Base-by-base conservation (phyloP, 2,329 filamentous ascomycete species). In the Arthrobotrys iridis region DNA sequence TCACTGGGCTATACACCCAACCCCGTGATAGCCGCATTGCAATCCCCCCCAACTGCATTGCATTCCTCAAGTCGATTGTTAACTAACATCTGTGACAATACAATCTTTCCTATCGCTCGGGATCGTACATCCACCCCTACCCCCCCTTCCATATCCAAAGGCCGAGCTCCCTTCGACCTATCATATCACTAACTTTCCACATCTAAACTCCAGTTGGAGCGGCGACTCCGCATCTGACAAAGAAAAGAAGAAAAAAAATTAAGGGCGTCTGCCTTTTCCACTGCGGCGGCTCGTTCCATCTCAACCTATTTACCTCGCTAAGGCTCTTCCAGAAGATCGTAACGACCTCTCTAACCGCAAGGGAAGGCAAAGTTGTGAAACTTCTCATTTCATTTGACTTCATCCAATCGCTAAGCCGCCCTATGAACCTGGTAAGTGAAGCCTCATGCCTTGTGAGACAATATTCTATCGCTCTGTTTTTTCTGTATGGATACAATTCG, bases 331-430 rank as follows among this genome's bases (percentile, higher is more conserved):
- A 66, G 70, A 66, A 55, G 60, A 73, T 68, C 65, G 24, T 55
- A 60, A 37, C 68, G 52, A 63, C 55, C 43, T 55, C 41, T 40
- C 24, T 30, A 41, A 43, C 40, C 11, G 30, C 41, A 26, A 63
- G 41, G 50, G 40, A 48, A 37, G 59, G 59, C 58, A 58, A 64
- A 33, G 13, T 37, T 35, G 18, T 64, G 28, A 59, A 58, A 43
- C 41, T 41, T 55, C 50, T 59, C 65, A 64, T 64, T 72, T 63
- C 50, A 48, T 30, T 55, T 62, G 62, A 63, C 57, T 57, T 74
- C 70, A 74, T 60, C 41, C 33, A 70, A 59, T 63, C 70, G 70
- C 70, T 74, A 74, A 74, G 70, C 70, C 70, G 70, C 70, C 55
- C 52, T 59, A 45, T 41, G 40, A 60, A 74, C 70, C 60, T 41